A percentile compares a stretch with the other conserved stretches of the same genome.
Evolutionary conservation across 2,329 filamentous ascomycete genomes (phyloP).

Genomic region (Aspergillus awamori): DNA sequence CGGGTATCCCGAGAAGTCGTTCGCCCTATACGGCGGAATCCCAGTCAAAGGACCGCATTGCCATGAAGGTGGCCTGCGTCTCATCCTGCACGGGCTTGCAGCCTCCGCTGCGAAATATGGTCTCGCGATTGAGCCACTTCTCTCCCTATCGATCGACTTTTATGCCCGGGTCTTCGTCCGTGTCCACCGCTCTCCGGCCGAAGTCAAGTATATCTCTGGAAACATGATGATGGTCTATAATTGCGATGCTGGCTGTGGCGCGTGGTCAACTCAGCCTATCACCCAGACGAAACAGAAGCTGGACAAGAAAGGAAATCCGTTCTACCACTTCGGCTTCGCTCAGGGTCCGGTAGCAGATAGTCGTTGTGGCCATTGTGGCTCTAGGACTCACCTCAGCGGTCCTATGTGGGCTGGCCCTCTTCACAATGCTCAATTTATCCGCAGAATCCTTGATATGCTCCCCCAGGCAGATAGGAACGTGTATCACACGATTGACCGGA

Average conservation of each 20-base stretch:
- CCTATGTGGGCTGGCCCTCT: conserved; percentile 94
- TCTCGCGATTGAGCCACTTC: conserved; percentile 81
- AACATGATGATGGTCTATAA: conserved; percentile 93
- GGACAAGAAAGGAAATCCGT: conserved; percentile 71
- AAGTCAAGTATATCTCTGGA: conserved; percentile 86
- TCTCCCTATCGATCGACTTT: conserved; percentile 94
- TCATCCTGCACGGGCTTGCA: conserved; percentile 82
- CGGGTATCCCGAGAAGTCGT: conserved; percentile 92
- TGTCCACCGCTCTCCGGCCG: conserved; percentile 74
- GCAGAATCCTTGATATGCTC: conserved; percentile 73
- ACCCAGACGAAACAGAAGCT: conserved; percentile 67
- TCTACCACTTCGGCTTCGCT: conserved; percentile 77
- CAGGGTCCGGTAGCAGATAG: conserved; percentile 68
- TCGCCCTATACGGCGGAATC: conserved; percentile 86
- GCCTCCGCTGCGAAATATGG: conserved; percentile 82
- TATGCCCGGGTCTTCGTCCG: conserved; percentile 89
- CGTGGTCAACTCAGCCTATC: conserved; percentile 82
- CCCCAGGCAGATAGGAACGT: conserved; percentile 66
- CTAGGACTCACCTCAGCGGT: conserved; percentile 82
- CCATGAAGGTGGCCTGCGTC: conserved; percentile 84
- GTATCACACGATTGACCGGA: conserved; percentile 78
- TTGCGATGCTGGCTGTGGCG: conserved; percentile 88
- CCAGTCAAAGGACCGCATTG: conserved; percentile 82
- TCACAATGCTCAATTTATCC: conserved; percentile 81
- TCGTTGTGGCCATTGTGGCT: conserved; percentile 79